Evolutionary conservation across 2,329 filamentous ascomycete species (phyloP).

Genomic region (Fusarium siculi): DNA sequence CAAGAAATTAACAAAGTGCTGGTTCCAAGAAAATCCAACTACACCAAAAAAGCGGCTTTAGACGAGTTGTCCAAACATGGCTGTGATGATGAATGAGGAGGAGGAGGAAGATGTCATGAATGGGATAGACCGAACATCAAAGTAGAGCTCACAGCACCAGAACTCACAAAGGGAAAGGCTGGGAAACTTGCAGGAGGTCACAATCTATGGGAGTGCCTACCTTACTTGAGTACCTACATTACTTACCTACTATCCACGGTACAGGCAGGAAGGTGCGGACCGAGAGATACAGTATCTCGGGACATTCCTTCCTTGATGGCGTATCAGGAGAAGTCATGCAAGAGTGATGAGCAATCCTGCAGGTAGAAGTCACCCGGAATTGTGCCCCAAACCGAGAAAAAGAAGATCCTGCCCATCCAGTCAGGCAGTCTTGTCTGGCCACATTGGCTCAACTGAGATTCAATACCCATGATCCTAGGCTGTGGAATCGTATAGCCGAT

Average conservation of each 20-base stretch:
- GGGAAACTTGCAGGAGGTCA: slow-evolving; percentile 10
- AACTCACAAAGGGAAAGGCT: not conserved
- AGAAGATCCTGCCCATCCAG: not conserved
- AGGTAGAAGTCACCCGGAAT: slow-evolving; percentile 5
- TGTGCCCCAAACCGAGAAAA: not conserved
- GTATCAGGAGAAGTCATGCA: not conserved
- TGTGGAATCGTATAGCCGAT: slow-evolving; percentile 10
- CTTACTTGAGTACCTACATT: not conserved
- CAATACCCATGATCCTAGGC: not conserved
- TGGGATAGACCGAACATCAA: not conserved
- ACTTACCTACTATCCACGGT: not conserved
- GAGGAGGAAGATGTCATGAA: slow-evolving; percentile 31
- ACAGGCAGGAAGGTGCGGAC: not conserved
- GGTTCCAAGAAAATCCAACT: slow-evolving; percentile 59
- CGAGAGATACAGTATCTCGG: not conserved
- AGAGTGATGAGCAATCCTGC: not conserved
- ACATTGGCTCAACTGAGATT: slow-evolving; percentile 9
- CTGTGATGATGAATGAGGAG: slow-evolving; percentile 46
- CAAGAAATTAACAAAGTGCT: slow-evolving; percentile 49
- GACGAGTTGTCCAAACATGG: slow-evolving; percentile 53
- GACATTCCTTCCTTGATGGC: slow-evolving; percentile 12
- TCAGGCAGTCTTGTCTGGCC: slow-evolving; percentile 2
- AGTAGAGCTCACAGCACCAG: not conserved
- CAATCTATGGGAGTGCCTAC: not conserved
- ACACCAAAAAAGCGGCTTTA: slow-evolving; percentile 42